Evolutionary conservation across 306 rosid species (phyloP).

Genomic region (Senna siamea): DNA sequence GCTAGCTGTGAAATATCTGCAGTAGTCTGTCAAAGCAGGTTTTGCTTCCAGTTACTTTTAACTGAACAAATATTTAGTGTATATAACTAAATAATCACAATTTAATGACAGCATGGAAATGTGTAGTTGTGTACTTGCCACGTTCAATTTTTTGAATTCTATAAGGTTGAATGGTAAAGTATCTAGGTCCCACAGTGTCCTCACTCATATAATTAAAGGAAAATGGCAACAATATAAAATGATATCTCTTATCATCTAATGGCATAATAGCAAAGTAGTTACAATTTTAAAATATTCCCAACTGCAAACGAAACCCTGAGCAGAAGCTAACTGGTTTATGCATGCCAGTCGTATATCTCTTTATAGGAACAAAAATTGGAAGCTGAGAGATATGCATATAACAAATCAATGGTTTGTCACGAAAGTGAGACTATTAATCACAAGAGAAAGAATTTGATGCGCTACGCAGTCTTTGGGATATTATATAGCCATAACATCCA

Average conservation of each 20-base stretch:
- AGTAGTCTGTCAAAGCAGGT: no score
- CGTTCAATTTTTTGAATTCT: no score
- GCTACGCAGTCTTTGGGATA: slow-evolving; percentile 32
- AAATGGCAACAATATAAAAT: no score
- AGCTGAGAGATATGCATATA: no score
- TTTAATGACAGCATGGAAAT: not conserved
- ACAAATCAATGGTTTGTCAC: no score
- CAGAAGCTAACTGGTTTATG: slow-evolving; percentile 12
- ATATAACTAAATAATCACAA: not conserved
- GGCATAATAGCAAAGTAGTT: not conserved
- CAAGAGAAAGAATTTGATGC: not conserved
- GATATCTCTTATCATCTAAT: not conserved
- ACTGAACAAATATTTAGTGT: not conserved
- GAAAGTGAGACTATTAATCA: not conserved
- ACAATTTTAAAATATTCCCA: not conserved
- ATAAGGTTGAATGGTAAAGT: no score
- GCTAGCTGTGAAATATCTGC: no score
- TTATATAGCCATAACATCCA: slow-evolving; percentile 23
- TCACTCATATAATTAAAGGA: not conserved
- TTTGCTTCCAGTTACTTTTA: not conserved
- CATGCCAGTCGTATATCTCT: not conserved
- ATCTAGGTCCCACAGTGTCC: not conserved
- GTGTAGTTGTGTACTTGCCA: no score
- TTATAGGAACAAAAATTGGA: no score
- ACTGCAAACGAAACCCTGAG: not conserved